Conservation (phyloP, 139 green algal species). For the Haematococcus lacustris region DNA sequence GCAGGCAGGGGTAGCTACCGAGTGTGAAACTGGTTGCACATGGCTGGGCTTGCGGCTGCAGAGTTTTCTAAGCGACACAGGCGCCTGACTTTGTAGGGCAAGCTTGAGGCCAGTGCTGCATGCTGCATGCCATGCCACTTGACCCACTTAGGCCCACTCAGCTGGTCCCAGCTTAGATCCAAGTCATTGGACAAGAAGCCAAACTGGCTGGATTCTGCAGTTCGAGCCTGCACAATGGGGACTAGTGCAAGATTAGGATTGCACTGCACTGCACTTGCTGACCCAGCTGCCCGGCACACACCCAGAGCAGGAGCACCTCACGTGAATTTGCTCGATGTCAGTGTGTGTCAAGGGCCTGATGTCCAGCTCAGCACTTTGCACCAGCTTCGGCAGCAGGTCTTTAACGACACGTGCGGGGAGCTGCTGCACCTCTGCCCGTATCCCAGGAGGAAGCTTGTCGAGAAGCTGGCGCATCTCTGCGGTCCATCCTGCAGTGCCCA, state of each 20-base stretch:
- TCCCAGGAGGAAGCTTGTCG: background rate
- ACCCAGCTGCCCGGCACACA: background rate
- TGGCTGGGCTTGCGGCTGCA: no score
- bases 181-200: constrained; percentile 17
- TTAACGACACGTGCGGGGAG: no score
- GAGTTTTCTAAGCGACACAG: no score
- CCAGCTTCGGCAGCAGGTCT: constrained; percentile 8
- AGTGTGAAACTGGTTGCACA: no score
- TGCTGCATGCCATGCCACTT: background rate
- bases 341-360: background rate
- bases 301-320: background rate
- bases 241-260: background rate
- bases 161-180: constrained; percentile 18
- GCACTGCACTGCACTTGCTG: background rate
- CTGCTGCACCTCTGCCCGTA: background rate
- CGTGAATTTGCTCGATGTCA: constrained; percentile 10
- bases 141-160: constrained; percentile 9
- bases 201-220: constrained; percentile 7
- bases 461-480: constrained; percentile 11
- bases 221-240: constrained; percentile 5
- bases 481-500: no score
- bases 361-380: constrained; percentile 4
- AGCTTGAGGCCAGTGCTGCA: background rate
- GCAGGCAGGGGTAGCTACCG: no score
- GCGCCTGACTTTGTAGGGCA: background rate